Evolutionary conservation across 1,139 yeast species (phyloP), one percentile per base, ranked within the genome.

Genomic region (Lodderomyces beijingensis): DNA sequence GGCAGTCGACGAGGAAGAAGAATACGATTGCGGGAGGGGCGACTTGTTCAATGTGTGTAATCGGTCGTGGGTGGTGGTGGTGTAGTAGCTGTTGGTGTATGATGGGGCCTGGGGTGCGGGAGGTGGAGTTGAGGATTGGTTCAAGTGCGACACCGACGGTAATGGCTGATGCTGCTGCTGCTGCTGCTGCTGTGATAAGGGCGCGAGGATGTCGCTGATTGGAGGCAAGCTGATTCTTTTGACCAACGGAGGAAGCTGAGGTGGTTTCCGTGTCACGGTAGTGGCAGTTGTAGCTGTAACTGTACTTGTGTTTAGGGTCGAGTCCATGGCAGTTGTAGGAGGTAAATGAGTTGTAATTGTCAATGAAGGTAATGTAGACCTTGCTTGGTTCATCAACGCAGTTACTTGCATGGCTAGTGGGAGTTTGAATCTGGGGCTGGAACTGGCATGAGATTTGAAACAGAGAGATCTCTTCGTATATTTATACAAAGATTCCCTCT

Each of bases 191-290:
- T 20, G 31, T 14, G 16, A 30, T 2, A 18, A 25, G 27, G 30
- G 36, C 27, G 34, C 35, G 14, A 61, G 53, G 18, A 62, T 53
- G 46, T 62, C 64, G 25, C 61, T 55, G 22, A 62, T 62, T 11
- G 68, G 65, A 15, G 68, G 68, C 45, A 62, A 53, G 38, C 57
- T 57, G 15, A 61, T 49, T 13, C 21, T 31, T 16, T 31, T 31
- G 26, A 23, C 10, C 25, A 28, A 12, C 9, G 12, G 25, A 18
- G 31, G 31, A n/a, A 20, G n/a, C 14, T 7, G 14, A 7, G 21
- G 21, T 13, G 10, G 16, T 22, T 27, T 15, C 19, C 7, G 26
- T 19, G n/a, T n/a, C 7, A 19, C 21, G 10, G 27, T 12, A 15
- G 16, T 5, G 16, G 20, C 13, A 16, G 16, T 17, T 27, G 30